Evolutionary conservation across 2,329 filamentous ascomycete genomes (phyloP).

Genomic region (Aspergillus sp.): DNA sequence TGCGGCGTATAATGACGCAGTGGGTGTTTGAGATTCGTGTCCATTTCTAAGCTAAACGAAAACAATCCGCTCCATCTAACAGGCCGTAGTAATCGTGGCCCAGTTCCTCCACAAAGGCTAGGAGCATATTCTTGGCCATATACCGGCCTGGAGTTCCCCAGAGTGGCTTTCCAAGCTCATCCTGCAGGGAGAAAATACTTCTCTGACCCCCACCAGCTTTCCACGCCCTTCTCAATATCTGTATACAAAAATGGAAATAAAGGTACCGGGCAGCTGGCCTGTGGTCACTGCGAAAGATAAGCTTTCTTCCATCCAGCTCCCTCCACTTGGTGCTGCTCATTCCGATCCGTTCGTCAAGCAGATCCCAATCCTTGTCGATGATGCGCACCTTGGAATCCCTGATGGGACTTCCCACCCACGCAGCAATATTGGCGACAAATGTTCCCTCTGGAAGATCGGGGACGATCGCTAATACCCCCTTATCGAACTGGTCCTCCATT

Average conservation of each 20-base stretch:
- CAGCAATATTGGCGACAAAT: neutral
- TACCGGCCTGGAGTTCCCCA: slow-evolving; percentile 12
- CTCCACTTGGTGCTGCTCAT: slow-evolving; percentile 1
- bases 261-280: slow-evolving; percentile 13
- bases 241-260: slow-evolving; percentile 16
- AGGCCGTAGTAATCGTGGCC: too few relatives aligned
- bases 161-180: slow-evolving; percentile 7
- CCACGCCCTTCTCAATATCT: slow-evolving; percentile 11
- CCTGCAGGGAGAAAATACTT: slow-evolving; percentile 1
- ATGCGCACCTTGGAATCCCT: neutral
- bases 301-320: slow-evolving; percentile 7
- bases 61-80: too few relatives aligned
- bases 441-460: slow-evolving; percentile 4
- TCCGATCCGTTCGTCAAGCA: neutral
- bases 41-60: too few relatives aligned
- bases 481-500: slow-evolving; percentile 6
- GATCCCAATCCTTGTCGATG: neutral
- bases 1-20: too few relatives aligned
- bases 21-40: too few relatives aligned
- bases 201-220: neutral
- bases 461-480: slow-evolving; percentile 8
- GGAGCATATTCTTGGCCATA: slow-evolving; percentile 9
- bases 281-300: slow-evolving; percentile 7
- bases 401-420: neutral
- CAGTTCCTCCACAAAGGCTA: slow-evolving; percentile 5